Base-by-base conservation (phyloP, 1,139 yeast genomes). In the Spathaspora sp. region DNA sequence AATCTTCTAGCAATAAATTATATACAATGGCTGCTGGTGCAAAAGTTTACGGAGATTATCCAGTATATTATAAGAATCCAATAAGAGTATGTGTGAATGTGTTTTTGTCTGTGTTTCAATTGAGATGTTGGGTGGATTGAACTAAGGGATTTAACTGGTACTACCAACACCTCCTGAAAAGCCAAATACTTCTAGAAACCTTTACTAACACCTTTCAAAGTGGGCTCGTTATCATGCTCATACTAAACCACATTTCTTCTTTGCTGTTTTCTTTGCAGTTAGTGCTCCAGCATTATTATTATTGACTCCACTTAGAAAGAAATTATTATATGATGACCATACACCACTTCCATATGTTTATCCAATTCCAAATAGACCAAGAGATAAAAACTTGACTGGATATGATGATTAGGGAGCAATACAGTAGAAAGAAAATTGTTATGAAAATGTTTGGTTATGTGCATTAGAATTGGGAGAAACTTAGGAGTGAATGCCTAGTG, bases 221-320 rank as follows among this genome's bases (percentile, higher is more conserved):
- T 87, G 89, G 86, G 67, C 83, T 52, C 86, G 91, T 65, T 86
- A 82, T 68, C 86, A 84, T 57, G 87, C 93, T 38, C 89, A 86
- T 69, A 82, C 82, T 55, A 82, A 82, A 63, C 95, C 96, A 45
- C 90, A 86, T 64, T 74, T 86, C 56, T 85, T 86, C 66, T 83
- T 76, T 63, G 76, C 93, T n/a, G 77, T 82, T 24, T 74, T 76
- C 37, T 72, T 87, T 56, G 95, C 91, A 9, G 65, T 81, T 43
- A 64, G 84, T 41, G 90, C 88, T 8, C 95, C 95, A 13, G 67
- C 81, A 15, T 74, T 86, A 49, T 65, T 85, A 55, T 70, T 76
- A 43, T 76, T 78, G 44, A 77, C 91, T 44, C 93, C 93, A 42
- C 61, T 86, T 47, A 82, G 96, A 76, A 79, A 86, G 65, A 82